Percentiles rank a stretch among this genome's conserved stretches.
These are phyloP conservation scores for Fusarium compactum DNA, from an alignment of 2,329 filamentous ascomycete species.

Conservation along the genomic window DNA sequence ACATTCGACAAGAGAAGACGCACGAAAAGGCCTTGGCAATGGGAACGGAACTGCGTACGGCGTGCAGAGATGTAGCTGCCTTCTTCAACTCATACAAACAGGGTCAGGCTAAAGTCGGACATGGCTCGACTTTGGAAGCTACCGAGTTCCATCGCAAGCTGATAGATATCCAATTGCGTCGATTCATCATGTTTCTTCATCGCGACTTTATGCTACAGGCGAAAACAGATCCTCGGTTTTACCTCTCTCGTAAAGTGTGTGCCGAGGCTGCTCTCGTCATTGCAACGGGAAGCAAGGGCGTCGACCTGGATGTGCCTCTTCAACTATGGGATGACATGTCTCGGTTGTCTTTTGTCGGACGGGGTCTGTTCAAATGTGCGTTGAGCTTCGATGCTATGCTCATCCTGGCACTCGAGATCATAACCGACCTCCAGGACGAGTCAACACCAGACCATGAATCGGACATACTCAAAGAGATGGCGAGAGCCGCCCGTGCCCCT, in stretches of 20 bases:
- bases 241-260: slow-evolving; percentile 45
- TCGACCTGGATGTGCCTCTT: slow-evolving; percentile 26
- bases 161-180: slow-evolving; percentile 43
- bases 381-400: slow-evolving; percentile 46
- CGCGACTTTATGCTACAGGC: slow-evolving; percentile 47
- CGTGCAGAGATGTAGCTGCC: slow-evolving; percentile 40
- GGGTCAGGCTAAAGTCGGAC: background rate
- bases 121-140: slow-evolving; percentile 17
- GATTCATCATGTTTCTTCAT: slow-evolving; percentile 47
- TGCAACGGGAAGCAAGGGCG: slow-evolving; percentile 32
- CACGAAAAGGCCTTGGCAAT: slow-evolving; percentile 40
- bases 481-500: slow-evolving; percentile 37
- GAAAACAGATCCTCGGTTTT: slow-evolving; percentile 39
- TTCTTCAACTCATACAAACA: slow-evolving; percentile 37
- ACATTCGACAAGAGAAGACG: slow-evolving; percentile 37
- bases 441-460: slow-evolving; percentile 30
- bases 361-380: slow-evolving; percentile 45
- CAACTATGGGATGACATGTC: slow-evolving; percentile 41
- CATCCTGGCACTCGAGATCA: slow-evolving; percentile 39
- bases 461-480: slow-evolving; percentile 44
- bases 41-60: slow-evolving; percentile 36
- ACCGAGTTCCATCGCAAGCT: slow-evolving; percentile 44
- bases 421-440: slow-evolving; percentile 45
- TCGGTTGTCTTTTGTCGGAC: slow-evolving; percentile 43
- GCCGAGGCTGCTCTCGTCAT: slow-evolving; percentile 45